A percentile compares a stretch with the other conserved stretches of the same genome.
Evolutionary conservation across 305 asterid species (phyloP).

Genomic region (Lippia alba): DNA sequence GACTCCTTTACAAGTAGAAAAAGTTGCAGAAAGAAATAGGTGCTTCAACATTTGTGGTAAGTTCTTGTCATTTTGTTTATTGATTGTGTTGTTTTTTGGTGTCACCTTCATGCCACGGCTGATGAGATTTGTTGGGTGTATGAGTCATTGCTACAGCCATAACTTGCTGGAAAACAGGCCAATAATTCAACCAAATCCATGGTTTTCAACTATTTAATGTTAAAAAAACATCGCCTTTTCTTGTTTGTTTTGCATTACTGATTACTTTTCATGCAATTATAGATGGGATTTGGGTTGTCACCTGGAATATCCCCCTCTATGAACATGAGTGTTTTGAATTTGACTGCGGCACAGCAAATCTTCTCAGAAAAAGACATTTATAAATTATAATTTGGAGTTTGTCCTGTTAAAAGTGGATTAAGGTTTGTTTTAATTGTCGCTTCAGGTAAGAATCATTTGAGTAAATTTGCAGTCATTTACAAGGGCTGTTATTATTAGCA

Average conservation of each 20-base stretch:
- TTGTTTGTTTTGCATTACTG: not conserved
- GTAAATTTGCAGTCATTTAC: too few species aligned
- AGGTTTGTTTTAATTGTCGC: too few species aligned
- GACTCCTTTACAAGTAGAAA: not conserved
- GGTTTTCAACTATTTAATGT: not conserved
- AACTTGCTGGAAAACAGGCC: not conserved
- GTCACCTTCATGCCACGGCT: conserved; percentile 19
- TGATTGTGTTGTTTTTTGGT: not conserved
- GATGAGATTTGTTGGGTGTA: not conserved
- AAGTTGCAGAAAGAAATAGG: not conserved
- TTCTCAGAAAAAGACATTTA: not conserved
- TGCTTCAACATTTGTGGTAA: not conserved
- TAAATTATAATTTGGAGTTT: not conserved
- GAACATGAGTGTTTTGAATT: not conserved
- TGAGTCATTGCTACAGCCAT: not conserved
- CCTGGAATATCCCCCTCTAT: not conserved
- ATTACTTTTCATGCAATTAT: not conserved
- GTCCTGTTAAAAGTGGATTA: too few species aligned
- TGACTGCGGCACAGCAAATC: not conserved
- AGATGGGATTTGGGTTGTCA: not conserved
- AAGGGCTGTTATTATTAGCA: too few species aligned
- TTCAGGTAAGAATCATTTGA: too few species aligned
- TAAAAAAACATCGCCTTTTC: not conserved
- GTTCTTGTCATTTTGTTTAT: not conserved
- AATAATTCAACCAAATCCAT: conserved; percentile 11